These are phyloP conservation scores for Salicornia ramosissima DNA, from an alignment of 148 eudicot genomes.

Conservation along the genomic window DNA sequence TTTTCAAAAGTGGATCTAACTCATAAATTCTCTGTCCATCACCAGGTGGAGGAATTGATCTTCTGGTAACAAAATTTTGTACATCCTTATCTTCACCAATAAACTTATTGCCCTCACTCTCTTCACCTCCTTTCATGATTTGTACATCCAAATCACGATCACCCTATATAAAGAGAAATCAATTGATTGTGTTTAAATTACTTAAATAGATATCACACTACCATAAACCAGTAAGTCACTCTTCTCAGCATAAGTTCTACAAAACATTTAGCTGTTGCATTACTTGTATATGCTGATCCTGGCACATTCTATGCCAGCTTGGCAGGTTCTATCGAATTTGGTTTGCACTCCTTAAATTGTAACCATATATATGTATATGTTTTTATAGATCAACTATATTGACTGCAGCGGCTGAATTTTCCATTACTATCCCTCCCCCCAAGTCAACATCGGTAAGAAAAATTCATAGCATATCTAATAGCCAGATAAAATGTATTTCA, in stretches of 20 bases:
- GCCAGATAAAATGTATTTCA: background rate
- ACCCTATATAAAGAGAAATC: conserved; percentile 31
- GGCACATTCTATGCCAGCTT: background rate
- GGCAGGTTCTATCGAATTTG: no score
- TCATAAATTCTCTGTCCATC: conserved; percentile 81
- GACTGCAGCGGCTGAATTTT: background rate
- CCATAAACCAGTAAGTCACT: background rate
- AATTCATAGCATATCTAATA: background rate
- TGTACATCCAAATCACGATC: conserved; percentile 33
- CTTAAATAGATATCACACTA: background rate
- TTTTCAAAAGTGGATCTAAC: conserved; percentile 62
- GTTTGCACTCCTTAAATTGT: no score
- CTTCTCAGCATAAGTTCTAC: background rate
- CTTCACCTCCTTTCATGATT: conserved; percentile 21
- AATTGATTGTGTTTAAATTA: background rate
- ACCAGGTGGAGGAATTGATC: conserved; percentile 74
- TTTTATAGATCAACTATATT: no score
- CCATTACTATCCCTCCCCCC: background rate
- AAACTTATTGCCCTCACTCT: conserved; percentile 23
- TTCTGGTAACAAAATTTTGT: conserved; percentile 30
- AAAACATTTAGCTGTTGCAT: background rate
- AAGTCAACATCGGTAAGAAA: background rate
- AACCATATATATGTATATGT: no score
- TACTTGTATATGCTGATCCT: background rate
- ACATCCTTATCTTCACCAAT: conserved; percentile 30